Evolutionary conservation across 768 basidiomycete species (phyloP).

Genomic region (Amanita phalloides): DNA sequence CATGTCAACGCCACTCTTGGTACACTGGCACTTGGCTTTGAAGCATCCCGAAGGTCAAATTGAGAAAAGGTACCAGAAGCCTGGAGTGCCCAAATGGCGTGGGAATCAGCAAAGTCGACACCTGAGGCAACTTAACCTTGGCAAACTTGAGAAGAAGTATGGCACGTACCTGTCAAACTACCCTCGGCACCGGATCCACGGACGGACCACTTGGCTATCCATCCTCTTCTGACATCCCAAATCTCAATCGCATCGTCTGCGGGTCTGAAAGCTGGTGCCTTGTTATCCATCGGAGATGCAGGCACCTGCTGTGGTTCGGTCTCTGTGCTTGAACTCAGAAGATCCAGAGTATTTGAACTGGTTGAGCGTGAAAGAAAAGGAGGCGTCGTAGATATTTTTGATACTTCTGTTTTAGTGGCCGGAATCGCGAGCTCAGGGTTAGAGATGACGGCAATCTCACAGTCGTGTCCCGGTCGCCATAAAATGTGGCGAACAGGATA

Average conservation of each 20-base stretch:
- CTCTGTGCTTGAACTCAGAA: neutral
- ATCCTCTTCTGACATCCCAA: conserved; percentile 77
- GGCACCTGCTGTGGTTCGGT: neutral
- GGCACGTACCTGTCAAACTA: conserved; percentile 55
- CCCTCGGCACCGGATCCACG: conserved; percentile 56
- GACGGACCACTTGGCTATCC: conserved; percentile 78
- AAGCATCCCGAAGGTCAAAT: conserved; percentile 57
- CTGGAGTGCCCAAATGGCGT: conserved; percentile 66
- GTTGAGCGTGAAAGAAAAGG: neutral
- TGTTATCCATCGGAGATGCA: neutral
- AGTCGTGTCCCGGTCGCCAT: conserved; percentile 72
- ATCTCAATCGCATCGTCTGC: conserved; percentile 62
- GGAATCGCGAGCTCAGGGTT: conserved; percentile 38
- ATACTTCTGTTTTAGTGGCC: conserved; percentile 13
- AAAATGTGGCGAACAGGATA: conserved; percentile 63
- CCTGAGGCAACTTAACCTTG: conserved; percentile 29
- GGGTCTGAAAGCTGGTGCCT: conserved; percentile 9
- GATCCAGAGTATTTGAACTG: neutral
- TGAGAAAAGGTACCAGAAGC: conserved; percentile 71
- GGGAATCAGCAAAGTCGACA: conserved; percentile 56
- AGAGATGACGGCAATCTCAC: conserved; percentile 66
- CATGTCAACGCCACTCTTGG: conserved; percentile 55
- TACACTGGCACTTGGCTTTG: conserved; percentile 57
- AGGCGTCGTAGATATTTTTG: neutral
- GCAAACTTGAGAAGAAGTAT: neutral